These are phyloP conservation scores for Tylopilus vinaceipallidus DNA, from an alignment of 768 basidiomycete genomes.

Conservation along the genomic window DNA sequence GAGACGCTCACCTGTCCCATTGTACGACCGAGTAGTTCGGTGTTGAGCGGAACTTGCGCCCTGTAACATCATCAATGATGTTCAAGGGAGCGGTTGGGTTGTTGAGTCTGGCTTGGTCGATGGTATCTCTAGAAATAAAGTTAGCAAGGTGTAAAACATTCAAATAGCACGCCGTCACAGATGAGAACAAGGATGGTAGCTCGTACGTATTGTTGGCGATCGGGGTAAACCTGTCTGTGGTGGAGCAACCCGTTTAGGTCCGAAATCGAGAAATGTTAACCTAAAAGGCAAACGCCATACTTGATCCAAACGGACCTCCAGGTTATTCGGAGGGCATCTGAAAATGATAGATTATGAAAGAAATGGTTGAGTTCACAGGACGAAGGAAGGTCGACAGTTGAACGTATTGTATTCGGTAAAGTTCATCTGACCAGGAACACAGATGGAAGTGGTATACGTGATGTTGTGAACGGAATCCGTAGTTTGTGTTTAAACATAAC, in stretches of 20 bases:
- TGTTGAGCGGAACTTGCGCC: constrained; percentile 17
- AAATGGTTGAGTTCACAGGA: background rate
- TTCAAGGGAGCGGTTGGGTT: constrained; percentile 27
- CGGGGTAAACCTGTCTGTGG: too few species aligned
- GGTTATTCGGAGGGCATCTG: constrained; percentile 27
- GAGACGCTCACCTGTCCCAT: constrained; percentile 12
- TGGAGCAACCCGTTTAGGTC: too few species aligned
- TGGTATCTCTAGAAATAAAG: constrained; percentile 1
- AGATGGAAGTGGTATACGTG: constrained; percentile 27
- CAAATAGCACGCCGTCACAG: too few species aligned
- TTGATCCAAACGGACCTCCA: constrained; percentile 27
- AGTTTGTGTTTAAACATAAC: constrained; percentile 5
- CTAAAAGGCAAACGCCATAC: too few species aligned
- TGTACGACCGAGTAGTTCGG: constrained; percentile 9
- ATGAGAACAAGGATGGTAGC: background rate
- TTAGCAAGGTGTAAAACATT: too few species aligned
- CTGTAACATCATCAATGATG: constrained; percentile 27
- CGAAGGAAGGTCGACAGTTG: background rate
- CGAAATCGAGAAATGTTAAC: too few species aligned
- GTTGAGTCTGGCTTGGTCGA: constrained; percentile 25
- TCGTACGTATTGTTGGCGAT: constrained; percentile 24
- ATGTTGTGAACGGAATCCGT: constrained; percentile 24
- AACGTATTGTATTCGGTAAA: constrained; percentile 30
- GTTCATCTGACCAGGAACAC: constrained; percentile 25
- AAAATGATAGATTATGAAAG: constrained; percentile 29